Base-by-base conservation (phyloP, 352 stramenopile species). In the Pythium myriotylum region DNA sequence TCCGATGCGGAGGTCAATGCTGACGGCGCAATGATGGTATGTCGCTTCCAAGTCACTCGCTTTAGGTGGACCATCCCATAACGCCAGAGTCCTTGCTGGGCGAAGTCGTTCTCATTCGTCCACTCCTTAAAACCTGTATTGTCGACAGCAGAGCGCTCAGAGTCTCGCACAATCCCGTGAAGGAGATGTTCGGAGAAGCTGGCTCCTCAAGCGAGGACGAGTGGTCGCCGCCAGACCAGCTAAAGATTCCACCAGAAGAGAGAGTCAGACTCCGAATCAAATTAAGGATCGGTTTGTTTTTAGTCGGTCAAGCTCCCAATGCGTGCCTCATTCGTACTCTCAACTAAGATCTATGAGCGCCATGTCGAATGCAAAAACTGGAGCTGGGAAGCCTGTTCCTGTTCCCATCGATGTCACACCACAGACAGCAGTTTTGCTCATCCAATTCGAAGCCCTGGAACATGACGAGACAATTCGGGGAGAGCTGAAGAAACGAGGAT, bases 381-480 rank as follows among this genome's bases (percentile, higher is more conserved):
- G 26, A 14, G 23, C 20, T 1, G 32, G 27, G 17, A 33, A 37
- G 1, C 27, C 26, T 4, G 35, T 19, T 7, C 19, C 45, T 27
- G 10, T 66, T 9, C 50, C 27, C 3, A 20, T 3, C 19, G 41
- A 61, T n/a, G n/a, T n/a, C 7, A 16, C 19, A 10, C 29, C 29
- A 35, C 72, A 84, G 48, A 65, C 73, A 3, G 74, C 64, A n/a
- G 77, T 89, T 42, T 53, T 89, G n/a, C 60, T 88, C 9, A 59
- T 89, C 24, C 77, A 85, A 43, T 60, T 72, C 24, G 80, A 89
- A 33, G 77, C 77, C 14, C 72, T 89, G 0, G 66, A 68, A 4
- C 55, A 83, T 1, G 80, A 89, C 58, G 76, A 88, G 49, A 65
- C 59, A 19, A 84, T 89, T 32, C 74, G 80, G 13, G 40, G 51